Percentiles rank a stretch among this genome's conserved stretches.
Conservation (phyloP, 805 yeast species). For the Kodamaea lidongshanica region DNA sequence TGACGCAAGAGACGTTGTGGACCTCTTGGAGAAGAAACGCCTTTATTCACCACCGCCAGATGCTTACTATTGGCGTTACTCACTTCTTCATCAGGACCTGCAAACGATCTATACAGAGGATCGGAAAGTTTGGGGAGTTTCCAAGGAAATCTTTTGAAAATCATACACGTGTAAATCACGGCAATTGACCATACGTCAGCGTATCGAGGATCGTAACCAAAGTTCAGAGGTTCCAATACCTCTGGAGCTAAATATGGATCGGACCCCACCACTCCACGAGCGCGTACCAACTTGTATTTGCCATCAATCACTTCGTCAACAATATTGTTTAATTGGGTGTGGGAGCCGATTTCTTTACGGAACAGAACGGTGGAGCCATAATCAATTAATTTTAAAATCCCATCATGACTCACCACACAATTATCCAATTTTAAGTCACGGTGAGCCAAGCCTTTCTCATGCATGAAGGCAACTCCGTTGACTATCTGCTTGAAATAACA, state of each 20-base stretch:
- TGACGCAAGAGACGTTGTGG: conserved; percentile 67
- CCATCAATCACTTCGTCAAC: conserved; percentile 31
- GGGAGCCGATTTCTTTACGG: conserved; percentile 41
- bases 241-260: conserved; percentile 97
- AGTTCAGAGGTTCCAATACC: conserved; percentile 44
- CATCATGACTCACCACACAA: conserved; percentile 73
- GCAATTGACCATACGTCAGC: conserved; percentile 94
- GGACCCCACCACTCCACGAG: conserved; percentile 87
- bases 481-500: conserved; percentile 83
- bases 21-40: conserved; percentile 39
- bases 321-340: conserved; percentile 4
- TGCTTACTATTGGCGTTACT: conserved; percentile 6
- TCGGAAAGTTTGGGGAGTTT: conserved; percentile 78
- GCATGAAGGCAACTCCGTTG: conserved; percentile 70
- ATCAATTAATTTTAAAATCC: conserved; percentile 81
- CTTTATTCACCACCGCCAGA: conserved; percentile 2
- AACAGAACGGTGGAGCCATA: conserved; percentile 90
- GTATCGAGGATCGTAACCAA: conserved; percentile 75
- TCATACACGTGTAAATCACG: conserved; percentile 87
- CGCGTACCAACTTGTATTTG: conserved; percentile 46
- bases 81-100: conserved; percentile 16
- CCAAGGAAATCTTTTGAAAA: conserved; percentile 89
- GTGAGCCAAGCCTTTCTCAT: conserved; percentile 81
- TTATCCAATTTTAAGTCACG: conserved; percentile 90
- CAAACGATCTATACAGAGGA: conserved; percentile 65